Evolutionary conservation across 768 basidiomycete species (phyloP), one percentile per base, ranked within the genome.

Genomic region (Mycena floridula): DNA sequence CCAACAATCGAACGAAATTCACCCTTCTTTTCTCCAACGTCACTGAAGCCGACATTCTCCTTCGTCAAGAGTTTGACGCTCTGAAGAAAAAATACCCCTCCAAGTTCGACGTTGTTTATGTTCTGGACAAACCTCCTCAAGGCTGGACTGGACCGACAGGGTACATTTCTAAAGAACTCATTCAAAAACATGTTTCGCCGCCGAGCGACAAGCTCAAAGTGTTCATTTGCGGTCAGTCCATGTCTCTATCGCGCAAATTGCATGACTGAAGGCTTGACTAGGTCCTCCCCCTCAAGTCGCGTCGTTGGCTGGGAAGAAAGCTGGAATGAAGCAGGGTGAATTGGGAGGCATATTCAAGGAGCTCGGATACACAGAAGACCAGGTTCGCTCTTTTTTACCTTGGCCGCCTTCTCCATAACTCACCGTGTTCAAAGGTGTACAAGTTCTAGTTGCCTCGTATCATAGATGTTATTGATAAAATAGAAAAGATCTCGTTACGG

Each of bases 11-110:
- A 70, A 97, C 96, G 49, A 92, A 92, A 56, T 96, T 90, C 72
- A 95, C 84, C 38, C 73, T 98, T 44, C 68, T 99, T 54, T 98
- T 88, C 65, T 83, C 89, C 28, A 98, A 98, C 62, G 76, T 92
- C 28, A 79, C 90, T 12, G 89, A 92, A 59, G 72, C 77, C 43
- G 96, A 99, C 59, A 96, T 99, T 50, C 81, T 94, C 43, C 77
- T 95, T 49, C 81, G 83, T 42, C 76, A 86, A 57, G 81, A 85
- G 53, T 73, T 91, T 50, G 88, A 91, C 48, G 64, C 62, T 7
- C 68, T 89, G 55, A 76, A 81, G 66, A 76, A 76, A 56, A 76
- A 81, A 51, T 68, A 83, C 64, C 83, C 86, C 8, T 62, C 79
- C 40, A 82, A 68, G 50, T 76, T 98, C 58, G 79, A 92, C 48